Base-by-base conservation (phyloP, 805 yeast species). In the Brettanomyces naardenensis region DNA sequence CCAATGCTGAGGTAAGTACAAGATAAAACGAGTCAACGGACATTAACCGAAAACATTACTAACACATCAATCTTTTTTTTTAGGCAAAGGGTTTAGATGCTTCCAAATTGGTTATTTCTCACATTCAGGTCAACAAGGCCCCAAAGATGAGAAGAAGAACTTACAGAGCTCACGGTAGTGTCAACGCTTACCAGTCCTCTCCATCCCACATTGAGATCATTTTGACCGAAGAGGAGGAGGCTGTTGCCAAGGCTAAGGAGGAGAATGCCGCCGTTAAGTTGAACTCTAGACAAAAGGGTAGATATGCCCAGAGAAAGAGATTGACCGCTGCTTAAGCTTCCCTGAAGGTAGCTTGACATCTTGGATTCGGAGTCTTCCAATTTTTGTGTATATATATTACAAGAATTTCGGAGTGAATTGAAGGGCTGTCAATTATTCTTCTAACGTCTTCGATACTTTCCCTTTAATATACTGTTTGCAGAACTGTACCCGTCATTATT, bases 111-210 rank as follows among this genome's bases (percentile, higher is more conserved):
- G 83, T 82, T 74, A 79, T 92, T 65, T 81, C 95, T 58, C 97
- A 92, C 85, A 90, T 92, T 68, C 98, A 92, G 80, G 98, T 90
- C 65, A 92, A 92, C 95, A 95, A 88, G 71, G 98, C 98, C 64
- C 98, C 99, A 75, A 88, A 88, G 77, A 95, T 87, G 78, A 92
- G 97, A 81, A 90, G 99, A 80, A 88, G 99, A 78, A 92, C 98
- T 65, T 92, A 77, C 95, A 89, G 99, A 83, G 99, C 99, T 63
- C 97, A 90, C 83, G 99, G 99, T 85, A 92, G 98, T 83, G 86
- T 88, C 69, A 92, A 90, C 76, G 95, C 96, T 63, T 92, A 88
- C 92, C 94, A 88, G 78, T 86, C 97, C 47, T 77, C 89, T 62
- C 98, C 98, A 68, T 89, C 94, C 64, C 99, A 92, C 85, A 90